A percentile compares a stretch with the other conserved stretches of the same genome.
Evolutionary conservation across 2,329 filamentous ascomycete species (phyloP).

Genomic region (Coniosporium tulheliwenetii): DNA sequence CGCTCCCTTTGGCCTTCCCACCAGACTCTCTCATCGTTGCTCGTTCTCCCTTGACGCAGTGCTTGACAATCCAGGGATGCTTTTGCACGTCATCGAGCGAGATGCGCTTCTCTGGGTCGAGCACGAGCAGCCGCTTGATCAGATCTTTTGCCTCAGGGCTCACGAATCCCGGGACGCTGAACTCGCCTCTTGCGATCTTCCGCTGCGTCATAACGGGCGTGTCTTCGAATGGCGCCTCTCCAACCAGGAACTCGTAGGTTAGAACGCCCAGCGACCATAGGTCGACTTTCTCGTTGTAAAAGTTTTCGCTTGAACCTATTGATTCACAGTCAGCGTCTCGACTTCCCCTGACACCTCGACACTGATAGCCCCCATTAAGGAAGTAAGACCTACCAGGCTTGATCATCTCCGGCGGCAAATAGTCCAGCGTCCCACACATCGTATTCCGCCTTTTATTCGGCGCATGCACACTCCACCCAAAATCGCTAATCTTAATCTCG

Average conservation of each 20-base stretch:
- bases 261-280: slow-evolving; percentile 90
- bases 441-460: slow-evolving; percentile 88
- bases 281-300: slow-evolving; percentile 89
- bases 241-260: slow-evolving; percentile 91
- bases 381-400: slow-evolving; percentile 43
- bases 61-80: slow-evolving; percentile 95
- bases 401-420: slow-evolving; percentile 96
- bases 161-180: slow-evolving; percentile 82
- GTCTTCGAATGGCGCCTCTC: slow-evolving; percentile 94
- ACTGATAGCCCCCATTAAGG: too few species aligned
- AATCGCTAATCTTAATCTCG: slow-evolving; percentile 97
- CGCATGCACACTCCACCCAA: slow-evolving; percentile 95
- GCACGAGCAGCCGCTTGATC: slow-evolving; percentile 78
- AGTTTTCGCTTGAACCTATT: slow-evolving; percentile 49
- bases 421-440: slow-evolving; percentile 95
- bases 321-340: too few species aligned
- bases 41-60: slow-evolving; percentile 50
- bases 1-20: not conserved
- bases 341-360: too few species aligned
- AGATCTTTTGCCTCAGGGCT: slow-evolving; percentile 81
- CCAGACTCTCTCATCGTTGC: slow-evolving; percentile 25
- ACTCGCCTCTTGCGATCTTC: slow-evolving; percentile 76
- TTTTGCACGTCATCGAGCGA: slow-evolving; percentile 74
- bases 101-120: slow-evolving; percentile 88
- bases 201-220: slow-evolving; percentile 87